Conservation (phyloP, 73 alveolate species). For the Tetrahymena malaccensis region DNA sequence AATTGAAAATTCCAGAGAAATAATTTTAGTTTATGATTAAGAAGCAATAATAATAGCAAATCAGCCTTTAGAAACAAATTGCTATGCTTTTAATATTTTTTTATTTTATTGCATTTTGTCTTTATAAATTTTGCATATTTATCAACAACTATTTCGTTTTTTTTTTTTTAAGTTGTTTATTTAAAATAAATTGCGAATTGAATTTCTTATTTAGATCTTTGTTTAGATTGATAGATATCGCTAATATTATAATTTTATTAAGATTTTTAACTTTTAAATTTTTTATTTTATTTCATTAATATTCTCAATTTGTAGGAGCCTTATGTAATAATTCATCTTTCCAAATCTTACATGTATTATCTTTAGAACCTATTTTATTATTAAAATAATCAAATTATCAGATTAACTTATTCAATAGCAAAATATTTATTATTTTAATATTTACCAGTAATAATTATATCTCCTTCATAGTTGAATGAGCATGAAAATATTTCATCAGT, state of each 20-base stretch:
- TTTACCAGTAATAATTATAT: conserved; percentile 85
- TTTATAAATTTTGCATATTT: neutral
- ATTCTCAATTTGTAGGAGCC: neutral
- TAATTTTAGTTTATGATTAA: too few relatives aligned
- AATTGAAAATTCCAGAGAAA: neutral
- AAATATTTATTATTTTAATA: too few relatives aligned
- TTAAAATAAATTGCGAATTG: neutral
- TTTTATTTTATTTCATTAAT: neutral
- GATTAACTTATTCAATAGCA: too few relatives aligned
- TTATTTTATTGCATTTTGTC: neutral
- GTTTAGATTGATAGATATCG: neutral
- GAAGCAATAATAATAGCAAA: neutral
- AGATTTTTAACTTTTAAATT: neutral
- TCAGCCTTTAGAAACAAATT: neutral
- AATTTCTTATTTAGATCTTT: neutral
- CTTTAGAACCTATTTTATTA: conserved; percentile 76
- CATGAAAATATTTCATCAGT: conserved; percentile 99
- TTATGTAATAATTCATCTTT: conserved; percentile 43
- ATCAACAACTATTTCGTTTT: neutral
- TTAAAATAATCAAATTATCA: neutral
- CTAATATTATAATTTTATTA: neutral
- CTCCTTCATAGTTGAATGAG: conserved; percentile 99
- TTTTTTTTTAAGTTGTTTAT: neutral
- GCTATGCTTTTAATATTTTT: neutral
- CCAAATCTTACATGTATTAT: conserved; percentile 97